phyloP scores from a whole-genome alignment of 345 rosid genomes.

The Eucalyptus fibrosa region DNA sequence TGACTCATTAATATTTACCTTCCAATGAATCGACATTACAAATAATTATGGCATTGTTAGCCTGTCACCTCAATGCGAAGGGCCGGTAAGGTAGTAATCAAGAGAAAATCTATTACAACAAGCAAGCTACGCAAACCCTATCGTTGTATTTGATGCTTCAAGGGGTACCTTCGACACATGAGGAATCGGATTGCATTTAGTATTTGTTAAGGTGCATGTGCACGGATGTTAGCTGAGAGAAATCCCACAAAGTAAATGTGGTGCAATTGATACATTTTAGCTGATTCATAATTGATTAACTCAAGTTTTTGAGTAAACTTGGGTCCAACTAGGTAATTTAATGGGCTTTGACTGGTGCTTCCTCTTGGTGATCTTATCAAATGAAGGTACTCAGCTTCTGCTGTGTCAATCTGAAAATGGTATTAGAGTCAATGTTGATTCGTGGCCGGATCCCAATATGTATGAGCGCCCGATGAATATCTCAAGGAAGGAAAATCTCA shows the following conservation, averaged over 20 bases:
- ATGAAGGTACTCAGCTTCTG: not conserved
- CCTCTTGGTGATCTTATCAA: not conserved
- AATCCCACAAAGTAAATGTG: not conserved
- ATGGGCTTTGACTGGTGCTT: not conserved
- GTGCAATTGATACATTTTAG: not conserved
- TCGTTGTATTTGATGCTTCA: not conserved
- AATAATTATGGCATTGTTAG: not conserved
- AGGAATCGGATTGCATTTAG: not conserved
- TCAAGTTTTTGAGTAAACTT: not conserved
- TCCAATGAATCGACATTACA: not conserved
- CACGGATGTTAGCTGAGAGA: not conserved
- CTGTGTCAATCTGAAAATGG: not conserved
- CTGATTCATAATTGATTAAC: not conserved
- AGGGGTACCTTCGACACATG: not conserved
- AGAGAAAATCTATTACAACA: not conserved
- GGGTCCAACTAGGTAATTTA: not conserved
- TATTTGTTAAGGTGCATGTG: not conserved
- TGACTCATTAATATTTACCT: not conserved
- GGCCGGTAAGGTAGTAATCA: not conserved
- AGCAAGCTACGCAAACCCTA: not conserved
- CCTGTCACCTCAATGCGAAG: not conserved
- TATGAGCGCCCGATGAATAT: not conserved
- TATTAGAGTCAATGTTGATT: not conserved
- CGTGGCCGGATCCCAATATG: not conserved
- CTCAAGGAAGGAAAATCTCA: not conserved